Conservation (phyloP, 768 basidiomycete species). For the Agaricus blazei region DNA sequence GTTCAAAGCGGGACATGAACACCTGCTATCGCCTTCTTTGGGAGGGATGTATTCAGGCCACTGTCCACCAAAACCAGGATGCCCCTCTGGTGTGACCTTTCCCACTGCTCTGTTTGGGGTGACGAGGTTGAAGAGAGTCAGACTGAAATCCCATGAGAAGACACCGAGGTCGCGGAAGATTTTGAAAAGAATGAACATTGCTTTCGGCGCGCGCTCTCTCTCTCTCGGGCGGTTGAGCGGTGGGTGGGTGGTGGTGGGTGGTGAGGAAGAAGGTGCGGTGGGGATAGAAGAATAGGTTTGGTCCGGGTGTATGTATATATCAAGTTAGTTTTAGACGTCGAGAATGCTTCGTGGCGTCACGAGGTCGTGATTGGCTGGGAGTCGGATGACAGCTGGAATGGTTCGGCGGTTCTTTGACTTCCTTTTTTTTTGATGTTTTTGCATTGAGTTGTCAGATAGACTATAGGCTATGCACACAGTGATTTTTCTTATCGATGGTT, state of each 20-base stretch:
- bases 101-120: constrained; percentile 46
- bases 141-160: constrained; percentile 43
- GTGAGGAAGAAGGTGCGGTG: neutral
- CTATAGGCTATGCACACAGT: too few relatives aligned
- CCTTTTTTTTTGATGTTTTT: too few relatives aligned
- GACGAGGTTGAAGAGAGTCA: constrained; percentile 49
- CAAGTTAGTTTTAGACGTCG: too few relatives aligned
- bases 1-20: constrained; percentile 72
- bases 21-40: constrained; percentile 59
- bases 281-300: too few relatives aligned
- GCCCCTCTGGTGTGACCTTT: constrained; percentile 48
- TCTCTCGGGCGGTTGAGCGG: neutral
- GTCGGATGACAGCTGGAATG: too few relatives aligned
- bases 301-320: too few relatives aligned
- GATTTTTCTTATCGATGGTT: too few relatives aligned
- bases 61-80: constrained; percentile 50
- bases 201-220: neutral
- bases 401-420: too few relatives aligned
- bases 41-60: constrained; percentile 69
- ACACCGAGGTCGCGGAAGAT: constrained; percentile 15
- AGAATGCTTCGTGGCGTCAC: too few relatives aligned
- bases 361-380: too few relatives aligned
- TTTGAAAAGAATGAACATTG: constrained; percentile 9
- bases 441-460: too few relatives aligned
- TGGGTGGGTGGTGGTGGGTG: neutral